A percentile compares a stretch with the other conserved stretches of the same genome.
phyloP scores from a whole-genome alignment of 2,329 filamentous ascomycete genomes.

The Chaetothyriales sp. region DNA sequence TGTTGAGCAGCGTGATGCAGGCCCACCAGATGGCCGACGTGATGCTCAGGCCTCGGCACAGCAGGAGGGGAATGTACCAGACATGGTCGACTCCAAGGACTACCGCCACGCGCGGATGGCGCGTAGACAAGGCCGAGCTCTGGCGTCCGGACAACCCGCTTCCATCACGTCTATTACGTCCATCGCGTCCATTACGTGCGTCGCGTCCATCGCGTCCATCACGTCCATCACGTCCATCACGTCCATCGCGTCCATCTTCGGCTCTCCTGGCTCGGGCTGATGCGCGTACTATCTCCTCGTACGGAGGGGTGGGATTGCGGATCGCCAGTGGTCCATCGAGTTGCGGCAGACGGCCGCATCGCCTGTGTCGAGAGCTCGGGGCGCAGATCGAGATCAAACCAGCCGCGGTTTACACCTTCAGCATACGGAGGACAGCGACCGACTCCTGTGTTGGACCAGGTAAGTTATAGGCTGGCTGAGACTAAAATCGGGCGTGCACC shows the following conservation, averaged over 20 bases:
- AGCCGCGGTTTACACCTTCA: too few species aligned
- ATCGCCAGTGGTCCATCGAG: not conserved
- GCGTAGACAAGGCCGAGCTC: conserved; percentile 18
- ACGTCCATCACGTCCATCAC: not conserved
- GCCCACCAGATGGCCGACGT: conserved; percentile 59
- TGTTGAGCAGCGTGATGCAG: conserved; percentile 47
- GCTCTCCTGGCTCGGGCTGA: not conserved
- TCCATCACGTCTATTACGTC: too few species aligned
- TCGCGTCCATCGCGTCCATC: not conserved
- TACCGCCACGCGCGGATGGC: conserved; percentile 67
- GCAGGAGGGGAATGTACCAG: conserved; percentile 61
- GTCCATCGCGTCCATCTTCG: not conserved
- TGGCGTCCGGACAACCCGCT: not conserved
- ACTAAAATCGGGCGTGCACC: too few species aligned
- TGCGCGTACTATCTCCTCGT: conserved; percentile 1
- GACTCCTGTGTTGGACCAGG: too few species aligned
- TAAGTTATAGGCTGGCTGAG: too few species aligned
- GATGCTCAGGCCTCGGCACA: conserved; percentile 59
- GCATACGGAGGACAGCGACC: too few species aligned
- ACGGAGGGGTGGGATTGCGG: conserved; percentile 7
- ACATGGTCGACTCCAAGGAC: conserved; percentile 57
- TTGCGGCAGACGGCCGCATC: conserved; percentile 1
- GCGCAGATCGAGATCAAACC: too few species aligned
- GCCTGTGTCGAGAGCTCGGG: not conserved
- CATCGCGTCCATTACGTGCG: too few species aligned